phyloP scores from a whole-genome alignment of 371 early-diverging fungal species.

The Smittium culicis region DNA sequence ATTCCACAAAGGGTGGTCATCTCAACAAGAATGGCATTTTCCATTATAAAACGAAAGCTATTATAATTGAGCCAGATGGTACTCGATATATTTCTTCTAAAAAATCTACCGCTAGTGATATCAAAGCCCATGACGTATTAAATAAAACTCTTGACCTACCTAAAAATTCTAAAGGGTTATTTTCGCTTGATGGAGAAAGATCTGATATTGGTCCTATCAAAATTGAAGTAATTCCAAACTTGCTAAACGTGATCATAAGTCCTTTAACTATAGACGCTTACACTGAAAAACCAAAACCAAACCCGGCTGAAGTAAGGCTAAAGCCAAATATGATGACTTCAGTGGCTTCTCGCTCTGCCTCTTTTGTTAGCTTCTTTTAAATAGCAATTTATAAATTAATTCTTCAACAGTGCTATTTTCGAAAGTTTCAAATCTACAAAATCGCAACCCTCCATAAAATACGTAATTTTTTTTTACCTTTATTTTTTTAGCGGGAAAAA shows the following conservation, averaged over 20 bases:
- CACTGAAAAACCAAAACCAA: background rate
- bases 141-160: slow-evolving; percentile 4
- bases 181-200: slow-evolving; percentile 43
- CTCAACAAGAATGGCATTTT: slow-evolving; percentile 31
- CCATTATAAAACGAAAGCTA: slow-evolving; percentile 27
- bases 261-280: slow-evolving; percentile 28
- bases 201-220: slow-evolving; percentile 32
- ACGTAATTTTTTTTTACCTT: no score
- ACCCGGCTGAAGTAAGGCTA: background rate
- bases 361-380: slow-evolving; percentile 7
- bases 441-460: no score
- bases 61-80: slow-evolving; percentile 35
- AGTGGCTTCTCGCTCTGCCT: slow-evolving; percentile 1
- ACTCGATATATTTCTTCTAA: background rate
- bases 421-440: background rate
- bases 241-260: slow-evolving; percentile 33
- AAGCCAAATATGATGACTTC: background rate
- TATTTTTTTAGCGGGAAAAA: no score
- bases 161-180: slow-evolving; percentile 18
- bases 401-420: no score
- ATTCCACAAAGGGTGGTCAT: slow-evolving; percentile 20
- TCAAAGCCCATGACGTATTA: background rate
- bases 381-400: no score
- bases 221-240: slow-evolving; percentile 35
- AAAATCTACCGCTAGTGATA: background rate